Base-by-base conservation (phyloP, 2,329 filamentous ascomycete species). In the Neonectria neomacrospora region DNA sequence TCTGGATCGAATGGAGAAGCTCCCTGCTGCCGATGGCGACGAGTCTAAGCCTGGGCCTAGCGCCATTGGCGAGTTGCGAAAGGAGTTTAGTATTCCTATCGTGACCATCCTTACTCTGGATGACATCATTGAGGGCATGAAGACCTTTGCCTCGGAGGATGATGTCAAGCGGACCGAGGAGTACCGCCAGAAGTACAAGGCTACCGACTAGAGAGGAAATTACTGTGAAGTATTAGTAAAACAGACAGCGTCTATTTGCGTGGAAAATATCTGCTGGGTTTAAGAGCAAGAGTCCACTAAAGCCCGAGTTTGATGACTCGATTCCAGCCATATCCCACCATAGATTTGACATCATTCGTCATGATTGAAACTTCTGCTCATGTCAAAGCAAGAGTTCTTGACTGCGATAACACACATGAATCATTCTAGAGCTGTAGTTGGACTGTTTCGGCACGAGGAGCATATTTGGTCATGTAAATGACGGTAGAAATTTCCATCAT, bases 1-100 rank as follows among this genome's bases (percentile, higher is more conserved):
- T 3, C 85, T 97, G 69, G 93, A 97, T 80, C 87, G 95, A 63
- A 91, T 91, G 84, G 93, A 96, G 85, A 94, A 91, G 81, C 86
- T 93, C 61, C 90, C 90, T 7, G 81, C 84, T 2, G 76, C 82
- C n/a, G 83, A 85, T 53, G 85, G 83, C 23, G 91, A 93, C 67
- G 91, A 93, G 71, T 86, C 85, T 48, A 87, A 87, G 79, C 86
- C 87, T 28, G 87, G 90, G 72, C 87, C 87, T 32, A 97, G 93
- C 76, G 93, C 94, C 16, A 93, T 97, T 78, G 93, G 92, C 20
- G 90, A 94, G 82, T 87, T 97, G 63, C 89, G 89, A 78, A 91
- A 90, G 79, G 91, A 96, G 81, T 93, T 92, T 71, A 88, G 88
- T 23, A 90, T 97, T 64, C 93, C 94, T 1, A 93, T 97, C 63